These are phyloP conservation scores for Beauveria rudraprayagi DNA, from an alignment of 2,329 filamentous ascomycete species.

Conservation along the genomic window DNA sequence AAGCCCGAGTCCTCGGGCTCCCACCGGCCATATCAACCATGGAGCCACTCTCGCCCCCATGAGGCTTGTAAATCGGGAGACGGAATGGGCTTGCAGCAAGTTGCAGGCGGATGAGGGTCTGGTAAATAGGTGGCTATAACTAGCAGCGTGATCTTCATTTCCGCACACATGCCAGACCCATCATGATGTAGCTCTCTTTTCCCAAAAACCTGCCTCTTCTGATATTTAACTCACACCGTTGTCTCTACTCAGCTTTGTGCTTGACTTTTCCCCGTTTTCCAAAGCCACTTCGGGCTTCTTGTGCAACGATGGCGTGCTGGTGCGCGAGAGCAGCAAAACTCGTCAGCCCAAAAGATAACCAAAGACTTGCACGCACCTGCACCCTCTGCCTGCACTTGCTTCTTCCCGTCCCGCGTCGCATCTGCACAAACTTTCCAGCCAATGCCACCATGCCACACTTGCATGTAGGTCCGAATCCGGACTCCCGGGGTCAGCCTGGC, in stretches of 20 bases:
- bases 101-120: background rate
- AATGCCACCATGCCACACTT: background rate
- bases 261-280: no score
- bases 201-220: no score
- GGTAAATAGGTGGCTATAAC: no score
- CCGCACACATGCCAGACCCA: no score
- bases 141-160: background rate
- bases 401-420: background rate
- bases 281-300: no score
- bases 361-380: background rate
- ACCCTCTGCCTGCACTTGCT: background rate
- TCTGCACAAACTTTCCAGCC: background rate
- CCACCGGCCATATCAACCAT: background rate
- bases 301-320: no score
- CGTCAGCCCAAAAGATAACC: background rate
- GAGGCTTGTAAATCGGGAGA: background rate
- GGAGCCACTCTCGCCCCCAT: background rate
- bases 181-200: no score
- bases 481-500: background rate
- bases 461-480: background rate
- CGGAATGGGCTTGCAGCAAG: background rate
- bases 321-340: background rate
- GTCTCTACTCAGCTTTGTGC: no score
- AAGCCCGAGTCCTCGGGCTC: background rate
- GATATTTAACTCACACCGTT: no score